A percentile compares a stretch with the other conserved stretches of the same genome.
These are phyloP conservation scores for Nasturtium officinale DNA, from an alignment of 345 rosid species.

Conservation along the genomic window DNA sequence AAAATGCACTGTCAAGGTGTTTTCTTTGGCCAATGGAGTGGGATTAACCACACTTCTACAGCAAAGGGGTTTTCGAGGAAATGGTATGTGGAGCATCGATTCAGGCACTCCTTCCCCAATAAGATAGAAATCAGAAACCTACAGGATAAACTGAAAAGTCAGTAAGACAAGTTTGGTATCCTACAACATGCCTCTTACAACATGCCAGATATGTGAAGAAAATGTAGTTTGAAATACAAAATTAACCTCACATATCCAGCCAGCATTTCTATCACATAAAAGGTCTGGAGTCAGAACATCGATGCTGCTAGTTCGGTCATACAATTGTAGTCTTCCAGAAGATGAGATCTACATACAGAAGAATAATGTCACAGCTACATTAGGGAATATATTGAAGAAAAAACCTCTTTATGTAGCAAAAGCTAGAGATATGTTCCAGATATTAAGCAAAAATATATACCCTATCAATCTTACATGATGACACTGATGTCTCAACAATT, in stretches of 20 bases:
- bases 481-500: conserved; percentile 17
- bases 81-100: conserved; percentile 32
- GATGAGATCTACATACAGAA: conserved; percentile 54
- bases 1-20: conserved; percentile 44
- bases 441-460: conserved; percentile 11
- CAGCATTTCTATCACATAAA: conserved; percentile 54
- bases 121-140: conserved; percentile 68
- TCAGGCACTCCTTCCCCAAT: conserved; percentile 62
- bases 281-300: conserved; percentile 72
- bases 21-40: conserved; percentile 41
- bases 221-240: conserved; percentile 11
- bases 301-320: conserved; percentile 71
- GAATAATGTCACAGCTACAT: conserved; percentile 24
- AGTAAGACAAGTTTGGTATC: not conserved
- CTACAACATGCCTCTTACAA: conserved; percentile 29
- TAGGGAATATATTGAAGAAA: not conserved
- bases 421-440: conserved; percentile 21
- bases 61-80: conserved; percentile 45
- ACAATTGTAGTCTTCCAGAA: conserved; percentile 76
- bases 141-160: conserved; percentile 29
- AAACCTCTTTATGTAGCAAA: conserved; percentile 9
- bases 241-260: conserved; percentile 65
- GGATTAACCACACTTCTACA: conserved; percentile 57
- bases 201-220: conserved; percentile 28
- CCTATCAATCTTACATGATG: conserved; percentile 10